Base-by-base conservation (phyloP, 2,329 filamentous ascomycete species). In the Neobulgaria alba region DNA sequence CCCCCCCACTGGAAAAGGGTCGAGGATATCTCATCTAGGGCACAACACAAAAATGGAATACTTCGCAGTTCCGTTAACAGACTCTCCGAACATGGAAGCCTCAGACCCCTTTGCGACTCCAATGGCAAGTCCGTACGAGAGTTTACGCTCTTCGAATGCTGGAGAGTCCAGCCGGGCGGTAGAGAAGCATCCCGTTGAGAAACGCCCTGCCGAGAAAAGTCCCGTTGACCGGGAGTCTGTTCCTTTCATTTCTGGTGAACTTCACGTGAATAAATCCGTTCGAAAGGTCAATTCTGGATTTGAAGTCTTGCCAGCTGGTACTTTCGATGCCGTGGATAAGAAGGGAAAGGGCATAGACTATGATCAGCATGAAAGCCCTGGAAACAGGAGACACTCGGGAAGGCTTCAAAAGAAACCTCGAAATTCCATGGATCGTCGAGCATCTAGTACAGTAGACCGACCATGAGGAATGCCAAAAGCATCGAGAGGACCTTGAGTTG, bases 341-440 rank as follows among this genome's bases (percentile, higher is more conserved):
- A 45, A 46, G 23, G 39, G 43, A n/a, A 48, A 44, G 29, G 42
- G 43, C 4, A 30, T 36, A 7, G 40, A 43, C 4, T n/a, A 43
- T 26, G 47, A 44, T 23, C 19, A 33, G 10, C 46, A 53, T 17
- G 40, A 50, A 7, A 45, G 50, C 3, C 31, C 43, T 4, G 46
- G 43, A 12, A 49, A 54, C 5, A 51, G 57, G 51, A 61, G 60
- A 42, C 56, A 60, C 32, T 61, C 62, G 4, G 62, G 57, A 41
- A 63, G 61, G 44, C 57, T 67, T 3, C 64, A 67, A 44, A 68
- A 67, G 58, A 67, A 64, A 41, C 40, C 42, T 46, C 56, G 61
- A 15, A 56, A 29, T 15, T 55, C 49, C 16, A 46, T 12, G n/a
- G n/a, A n/a, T n/a, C n/a, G n/a, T n/a, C n/a, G n/a, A n/a, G n/a